These are phyloP conservation scores for Trichosanthes cucumerina DNA, from an alignment of 306 rosid species.

Conservation along the genomic window DNA sequence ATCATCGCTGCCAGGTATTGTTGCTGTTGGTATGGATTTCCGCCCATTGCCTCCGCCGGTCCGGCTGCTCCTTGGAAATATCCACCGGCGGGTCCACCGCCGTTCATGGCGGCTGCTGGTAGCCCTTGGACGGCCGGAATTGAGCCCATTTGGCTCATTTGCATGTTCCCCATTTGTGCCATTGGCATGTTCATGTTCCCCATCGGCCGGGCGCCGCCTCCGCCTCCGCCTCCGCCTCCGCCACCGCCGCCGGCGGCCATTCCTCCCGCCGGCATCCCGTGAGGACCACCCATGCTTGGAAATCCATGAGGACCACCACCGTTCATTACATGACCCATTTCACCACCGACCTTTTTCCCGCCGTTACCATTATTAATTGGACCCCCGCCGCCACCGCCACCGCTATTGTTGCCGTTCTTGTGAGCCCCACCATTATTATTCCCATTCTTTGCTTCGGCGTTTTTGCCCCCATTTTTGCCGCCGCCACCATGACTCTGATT, in stretches of 20 bases:
- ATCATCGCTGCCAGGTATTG: constrained; percentile 57
- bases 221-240: background rate
- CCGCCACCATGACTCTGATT: constrained; percentile 23
- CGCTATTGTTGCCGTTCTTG: constrained; percentile 19
- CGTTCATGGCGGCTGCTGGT: constrained; percentile 38
- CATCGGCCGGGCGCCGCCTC: constrained; percentile 6
- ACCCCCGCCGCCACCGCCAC: constrained; percentile 20
- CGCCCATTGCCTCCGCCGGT: constrained; percentile 38
- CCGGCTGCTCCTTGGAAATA: constrained; percentile 44
- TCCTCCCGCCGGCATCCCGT: constrained; percentile 23
- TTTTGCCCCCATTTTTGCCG: constrained; percentile 28
- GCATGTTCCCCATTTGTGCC: constrained; percentile 35
- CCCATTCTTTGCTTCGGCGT: constrained; percentile 14
- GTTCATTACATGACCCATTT: constrained; percentile 23
- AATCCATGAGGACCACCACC: constrained; percentile 16
- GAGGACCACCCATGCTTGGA: constrained; percentile 34
- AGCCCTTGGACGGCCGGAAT: constrained; percentile 63
- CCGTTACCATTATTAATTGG: constrained; percentile 24
- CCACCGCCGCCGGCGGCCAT: background rate
- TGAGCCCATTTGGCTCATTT: constrained; percentile 43
- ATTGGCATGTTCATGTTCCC: constrained; percentile 30
- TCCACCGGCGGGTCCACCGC: constrained; percentile 11
- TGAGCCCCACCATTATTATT: constrained; percentile 13
- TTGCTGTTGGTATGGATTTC: constrained; percentile 46
- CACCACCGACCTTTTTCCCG: constrained; percentile 35